Conservation (phyloP, 2,329 filamentous ascomycete genomes). For the Aspergillus proliferans region DNA sequence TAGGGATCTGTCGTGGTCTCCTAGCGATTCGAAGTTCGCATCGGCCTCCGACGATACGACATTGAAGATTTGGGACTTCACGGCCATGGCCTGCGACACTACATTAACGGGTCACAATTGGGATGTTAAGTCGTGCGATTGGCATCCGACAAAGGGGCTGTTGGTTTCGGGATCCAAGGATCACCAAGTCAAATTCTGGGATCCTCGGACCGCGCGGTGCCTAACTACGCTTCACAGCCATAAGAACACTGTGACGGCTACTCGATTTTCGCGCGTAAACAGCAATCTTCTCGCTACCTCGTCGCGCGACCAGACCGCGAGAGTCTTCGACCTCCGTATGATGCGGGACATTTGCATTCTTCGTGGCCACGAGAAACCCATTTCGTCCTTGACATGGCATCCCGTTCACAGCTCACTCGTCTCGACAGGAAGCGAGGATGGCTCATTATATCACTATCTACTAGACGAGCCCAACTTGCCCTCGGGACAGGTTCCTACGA, state of each 20-base stretch:
- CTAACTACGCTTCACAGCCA: conserved; percentile 92
- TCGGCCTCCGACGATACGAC: conserved; percentile 91
- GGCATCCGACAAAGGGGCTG: conserved; percentile 92
- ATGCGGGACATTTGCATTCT: conserved; percentile 96
- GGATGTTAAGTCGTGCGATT: conserved; percentile 96
- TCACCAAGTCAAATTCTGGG: conserved; percentile 95
- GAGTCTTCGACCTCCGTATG: conserved; percentile 92
- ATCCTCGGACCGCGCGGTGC: conserved; percentile 83
- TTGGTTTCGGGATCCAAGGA: conserved; percentile 96
- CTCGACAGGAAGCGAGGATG: conserved; percentile 84
- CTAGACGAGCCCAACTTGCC: conserved; percentile 90
- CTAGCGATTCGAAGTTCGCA: conserved; percentile 91
- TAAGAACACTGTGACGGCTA: conserved; percentile 95
- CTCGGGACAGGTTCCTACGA: conserved; percentile 60
- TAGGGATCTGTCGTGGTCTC: conserved; percentile 84
- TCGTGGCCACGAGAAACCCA: conserved; percentile 92
- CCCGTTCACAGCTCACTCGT: conserved; percentile 84
- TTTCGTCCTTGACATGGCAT: conserved; percentile 89
- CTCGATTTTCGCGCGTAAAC: conserved; percentile 78
- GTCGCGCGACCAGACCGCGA: conserved; percentile 83
- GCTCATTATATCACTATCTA: conserved; percentile 87
- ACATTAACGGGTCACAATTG: conserved; percentile 89
- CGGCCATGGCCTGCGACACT: conserved; percentile 73
- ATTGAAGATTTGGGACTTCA: conserved; percentile 95
- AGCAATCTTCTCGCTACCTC: conserved; percentile 85